phyloP scores from a whole-genome alignment of 345 rosid species.

The Citrus trifoliata region DNA sequence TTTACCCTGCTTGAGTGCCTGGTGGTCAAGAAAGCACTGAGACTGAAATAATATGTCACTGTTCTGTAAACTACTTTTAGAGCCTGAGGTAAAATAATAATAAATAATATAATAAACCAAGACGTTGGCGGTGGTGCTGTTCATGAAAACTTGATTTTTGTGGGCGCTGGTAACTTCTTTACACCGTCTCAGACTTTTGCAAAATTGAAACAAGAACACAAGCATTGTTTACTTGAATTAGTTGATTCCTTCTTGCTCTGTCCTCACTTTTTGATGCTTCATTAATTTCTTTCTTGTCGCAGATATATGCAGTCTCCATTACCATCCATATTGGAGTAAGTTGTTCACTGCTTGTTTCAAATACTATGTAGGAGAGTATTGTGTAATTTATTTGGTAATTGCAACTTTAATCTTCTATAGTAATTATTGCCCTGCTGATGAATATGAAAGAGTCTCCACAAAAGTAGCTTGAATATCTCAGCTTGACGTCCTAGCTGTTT shows the following conservation, averaged over 20 bases:
- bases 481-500: background rate
- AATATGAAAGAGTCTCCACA: background rate
- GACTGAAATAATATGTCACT: background rate
- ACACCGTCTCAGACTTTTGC: background rate
- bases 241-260: constrained; percentile 4
- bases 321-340: constrained; percentile 80
- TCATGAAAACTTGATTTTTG: too few species aligned
- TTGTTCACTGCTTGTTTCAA: background rate
- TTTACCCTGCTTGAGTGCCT: background rate
- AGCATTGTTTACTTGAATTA: background rate
- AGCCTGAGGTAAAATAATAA: background rate
- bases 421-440: background rate
- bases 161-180: background rate
- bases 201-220: background rate
- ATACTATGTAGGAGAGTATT: too few species aligned
- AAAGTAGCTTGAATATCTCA: constrained; percentile 2
- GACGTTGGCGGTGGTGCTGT: background rate
- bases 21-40: background rate
- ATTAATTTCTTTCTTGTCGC: constrained; percentile 14
- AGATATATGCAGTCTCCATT: constrained; percentile 88
- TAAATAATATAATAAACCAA: too few species aligned
- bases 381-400: too few species aligned
- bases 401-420: background rate
- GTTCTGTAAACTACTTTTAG: background rate
- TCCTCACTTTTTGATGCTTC: background rate